Conservation (phyloP, 2,329 filamentous ascomycete genomes). For the Penicillium sp. region DNA sequence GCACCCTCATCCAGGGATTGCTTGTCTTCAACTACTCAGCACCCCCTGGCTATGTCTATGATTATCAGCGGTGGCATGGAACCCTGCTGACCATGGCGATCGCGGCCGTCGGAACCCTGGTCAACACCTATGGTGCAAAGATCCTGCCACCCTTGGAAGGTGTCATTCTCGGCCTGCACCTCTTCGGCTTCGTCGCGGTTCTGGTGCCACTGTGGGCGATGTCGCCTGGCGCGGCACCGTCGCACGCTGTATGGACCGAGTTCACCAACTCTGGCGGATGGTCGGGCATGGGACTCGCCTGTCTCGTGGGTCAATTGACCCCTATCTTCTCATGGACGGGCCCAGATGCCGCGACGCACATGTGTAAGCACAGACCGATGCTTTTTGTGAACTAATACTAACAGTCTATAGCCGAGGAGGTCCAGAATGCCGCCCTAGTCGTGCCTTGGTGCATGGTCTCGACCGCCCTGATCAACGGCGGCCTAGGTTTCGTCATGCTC, state of each 20-base stretch:
- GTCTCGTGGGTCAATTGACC: constrained; percentile 38
- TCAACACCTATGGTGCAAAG: constrained; percentile 51
- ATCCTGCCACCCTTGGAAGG: constrained; percentile 53
- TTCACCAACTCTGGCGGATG: constrained; percentile 41
- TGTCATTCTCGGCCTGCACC: constrained; percentile 50
- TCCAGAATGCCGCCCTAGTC: constrained; percentile 47
- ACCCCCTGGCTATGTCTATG: constrained; percentile 20
- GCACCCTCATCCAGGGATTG: constrained; percentile 36
- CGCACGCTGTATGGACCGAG: constrained; percentile 34
- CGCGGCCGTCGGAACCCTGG: constrained; percentile 46
- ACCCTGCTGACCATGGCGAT: constrained; percentile 52
- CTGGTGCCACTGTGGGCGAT: constrained; percentile 39
- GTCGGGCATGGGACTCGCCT: constrained; percentile 38
- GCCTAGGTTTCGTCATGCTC: constrained; percentile 47
- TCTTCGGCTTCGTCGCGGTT: constrained; percentile 46
- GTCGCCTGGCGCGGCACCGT: constrained; percentile 21
- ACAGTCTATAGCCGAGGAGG: constrained; percentile 46
- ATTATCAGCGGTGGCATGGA: constrained; percentile 34
- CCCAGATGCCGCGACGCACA: constrained; percentile 36
- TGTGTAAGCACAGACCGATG: constrained; percentile 22
- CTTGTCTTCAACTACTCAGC: constrained; percentile 34
- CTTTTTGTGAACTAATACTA: constrained; percentile 1
- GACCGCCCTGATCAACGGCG: constrained; percentile 49
- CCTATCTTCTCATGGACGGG: constrained; percentile 30
- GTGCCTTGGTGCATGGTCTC: constrained; percentile 51